A percentile compares a stretch with the other conserved stretches of the same genome.
Evolutionary conservation across 139 green algal genomes (phyloP).

Genomic region (Chlorella sp.): DNA sequence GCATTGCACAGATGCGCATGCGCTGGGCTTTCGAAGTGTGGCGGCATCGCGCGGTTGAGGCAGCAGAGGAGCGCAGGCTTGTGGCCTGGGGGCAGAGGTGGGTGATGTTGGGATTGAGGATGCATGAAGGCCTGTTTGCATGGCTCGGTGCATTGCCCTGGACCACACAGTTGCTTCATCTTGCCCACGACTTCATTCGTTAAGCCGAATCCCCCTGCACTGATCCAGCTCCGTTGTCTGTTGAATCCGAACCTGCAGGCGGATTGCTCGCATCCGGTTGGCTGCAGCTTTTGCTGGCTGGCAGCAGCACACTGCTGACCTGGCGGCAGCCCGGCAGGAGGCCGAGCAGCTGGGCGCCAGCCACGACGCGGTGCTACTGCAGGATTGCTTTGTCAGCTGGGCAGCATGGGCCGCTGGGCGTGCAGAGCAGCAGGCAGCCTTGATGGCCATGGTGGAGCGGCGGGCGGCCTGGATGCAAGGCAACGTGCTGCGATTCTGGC

Average conservation of each 20-base stretch:
- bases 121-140: not conserved
- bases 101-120: not conserved
- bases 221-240: too few relatives aligned
- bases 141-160: too few relatives aligned
- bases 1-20: not conserved
- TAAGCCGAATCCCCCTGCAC: too few relatives aligned
- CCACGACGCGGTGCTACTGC: not conserved
- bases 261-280: slow-evolving; percentile 16
- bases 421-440: slow-evolving; percentile 15
- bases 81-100: slow-evolving; percentile 4
- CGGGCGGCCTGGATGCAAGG: not conserved
- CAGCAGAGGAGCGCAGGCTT: not conserved
- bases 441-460: slow-evolving; percentile 25
- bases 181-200: too few relatives aligned
- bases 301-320: slow-evolving; percentile 30
- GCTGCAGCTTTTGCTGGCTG: slow-evolving; percentile 26
- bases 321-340: not conserved
- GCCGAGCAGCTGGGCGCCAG: slow-evolving; percentile 13
- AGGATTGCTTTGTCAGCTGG: slow-evolving; percentile 24
- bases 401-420: not conserved
- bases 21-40: slow-evolving; percentile 33
- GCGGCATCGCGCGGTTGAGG: slow-evolving; percentile 2
- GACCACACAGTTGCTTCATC: not conserved
- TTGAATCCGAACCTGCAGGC: not conserved
- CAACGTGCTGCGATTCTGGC: slow-evolving; percentile 24